phyloP scores from a whole-genome alignment of 495 filamentous ascomycete genomes.

The Penicillium longicatenatum region DNA sequence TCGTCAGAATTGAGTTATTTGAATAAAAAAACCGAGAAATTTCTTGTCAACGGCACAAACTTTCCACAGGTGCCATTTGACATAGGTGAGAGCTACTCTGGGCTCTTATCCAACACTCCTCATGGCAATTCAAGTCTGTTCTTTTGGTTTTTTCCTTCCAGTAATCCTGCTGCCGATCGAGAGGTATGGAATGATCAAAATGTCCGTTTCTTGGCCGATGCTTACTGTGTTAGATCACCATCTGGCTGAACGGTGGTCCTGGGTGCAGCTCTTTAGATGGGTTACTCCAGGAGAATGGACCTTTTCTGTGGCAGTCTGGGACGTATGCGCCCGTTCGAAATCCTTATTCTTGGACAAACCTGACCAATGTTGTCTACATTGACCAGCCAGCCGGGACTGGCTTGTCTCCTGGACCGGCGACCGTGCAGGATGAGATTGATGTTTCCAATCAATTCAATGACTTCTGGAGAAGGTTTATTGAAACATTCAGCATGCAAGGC shows the following conservation, averaged over 20 bases:
- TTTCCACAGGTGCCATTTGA: conserved; percentile 77
- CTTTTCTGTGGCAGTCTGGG: conserved; percentile 73
- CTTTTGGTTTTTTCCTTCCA: conserved; percentile 77
- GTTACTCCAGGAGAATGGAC: conserved; percentile 74
- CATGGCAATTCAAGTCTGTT: conserved; percentile 58
- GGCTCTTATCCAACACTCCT: conserved; percentile 67
- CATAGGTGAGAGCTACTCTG: conserved; percentile 75
- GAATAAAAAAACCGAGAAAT: conserved; percentile 43
- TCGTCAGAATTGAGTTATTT: conserved; percentile 14
- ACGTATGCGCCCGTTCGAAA: conserved; percentile 65
- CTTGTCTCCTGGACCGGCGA: conserved; percentile 62
- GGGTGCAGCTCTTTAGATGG: conserved; percentile 72
- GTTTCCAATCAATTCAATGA: conserved; percentile 68
- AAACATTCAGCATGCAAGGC: conserved; percentile 63
- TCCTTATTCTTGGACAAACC: conserved; percentile 68
- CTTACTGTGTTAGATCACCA: conserved; percentile 49
- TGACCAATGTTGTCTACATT: conserved; percentile 76
- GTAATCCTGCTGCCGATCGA: conserved; percentile 54
- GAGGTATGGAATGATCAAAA: conserved; percentile 55
- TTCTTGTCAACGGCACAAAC: conserved; percentile 63
- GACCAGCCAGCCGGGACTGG: conserved; percentile 81
- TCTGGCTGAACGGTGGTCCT: conserved; percentile 73
- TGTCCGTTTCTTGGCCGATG: not conserved
- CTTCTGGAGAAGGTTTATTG: conserved; percentile 70
- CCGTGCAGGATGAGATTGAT: conserved; percentile 64